Base-by-base conservation (phyloP, 805 yeast species). In the Candida caryicola region DNA sequence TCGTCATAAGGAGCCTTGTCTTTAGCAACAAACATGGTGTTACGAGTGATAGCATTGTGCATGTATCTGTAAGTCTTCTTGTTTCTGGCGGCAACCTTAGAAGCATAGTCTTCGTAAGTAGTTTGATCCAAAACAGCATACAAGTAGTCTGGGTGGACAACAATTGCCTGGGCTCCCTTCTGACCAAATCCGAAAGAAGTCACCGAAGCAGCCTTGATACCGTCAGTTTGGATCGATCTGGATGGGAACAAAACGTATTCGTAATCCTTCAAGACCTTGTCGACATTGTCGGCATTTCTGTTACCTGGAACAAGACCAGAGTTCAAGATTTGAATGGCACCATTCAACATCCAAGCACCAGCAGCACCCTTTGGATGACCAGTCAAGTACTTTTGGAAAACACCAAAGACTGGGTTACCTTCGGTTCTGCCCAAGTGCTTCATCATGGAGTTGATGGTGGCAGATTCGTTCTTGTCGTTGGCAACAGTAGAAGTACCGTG, bases 331-430 rank as follows among this genome's bases (percentile, higher is more conserved):
- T 93, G 99, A 52, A 93, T 72, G 41, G 88, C 96, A 69, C 99
- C 99, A 68, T 93, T 95, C 78, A 93, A 72, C 99, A 93, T 93
- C 99, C 99, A 93, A 42, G 99, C 98, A 77, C 97, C 99, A 41
- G 99, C 99, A 55, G 99, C 99, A 79, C 99, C 99, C 85, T 93
- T 93, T 57, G 99, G 99, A 76, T 93, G 99, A 71, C 99, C 99
- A 55, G 99, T 93, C 60, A 93, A 79, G 81, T 78, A 93, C 71
- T 93, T 93, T 73, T 93, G 99, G 95, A 95, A 91, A 39, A 93
- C 95, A 79, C 98, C 97, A 53, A 84, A 76, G 34, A 95, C 90
- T 47, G 99, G 95, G 73, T 93, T 95, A 72, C 99, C 99, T 72
- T 86, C 89, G 40, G 95, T 72, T 73, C 99, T 84, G 53, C 98